These are phyloP conservation scores for Phytopythium boreale DNA, from an alignment of 352 stramenopile species.

Conservation along the genomic window DNA sequence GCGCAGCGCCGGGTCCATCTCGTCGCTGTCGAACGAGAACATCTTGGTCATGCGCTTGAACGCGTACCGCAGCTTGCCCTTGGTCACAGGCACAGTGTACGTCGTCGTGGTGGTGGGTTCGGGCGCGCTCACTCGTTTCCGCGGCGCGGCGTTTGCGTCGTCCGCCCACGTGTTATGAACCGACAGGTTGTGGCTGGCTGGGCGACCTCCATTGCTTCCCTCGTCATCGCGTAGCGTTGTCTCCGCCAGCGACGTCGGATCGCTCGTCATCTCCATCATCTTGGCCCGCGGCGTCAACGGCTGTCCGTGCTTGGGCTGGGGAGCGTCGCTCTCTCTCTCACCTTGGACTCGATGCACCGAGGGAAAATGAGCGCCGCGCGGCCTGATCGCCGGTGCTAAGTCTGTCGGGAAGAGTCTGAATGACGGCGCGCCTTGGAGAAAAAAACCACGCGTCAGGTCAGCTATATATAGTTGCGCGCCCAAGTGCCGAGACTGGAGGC, in stretches of 20 bases:
- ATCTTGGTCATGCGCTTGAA: constrained; percentile 42
- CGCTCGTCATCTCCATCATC: constrained; percentile 45
- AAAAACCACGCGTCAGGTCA: neutral
- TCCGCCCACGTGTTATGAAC: constrained; percentile 3
- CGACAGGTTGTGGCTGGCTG: neutral
- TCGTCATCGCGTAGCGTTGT: neutral
- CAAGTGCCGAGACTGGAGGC: neutral
- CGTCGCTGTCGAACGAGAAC: constrained; percentile 35
- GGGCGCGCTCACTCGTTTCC: neutral
- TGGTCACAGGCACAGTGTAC: constrained; percentile 2
- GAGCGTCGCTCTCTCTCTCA: neutral
- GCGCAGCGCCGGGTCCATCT: constrained; percentile 32
- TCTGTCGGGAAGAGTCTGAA: too few species aligned
- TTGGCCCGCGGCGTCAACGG: constrained; percentile 3
- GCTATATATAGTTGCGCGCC: neutral
- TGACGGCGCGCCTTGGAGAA: neutral
- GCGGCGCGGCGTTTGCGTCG: neutral
- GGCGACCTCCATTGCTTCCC: neutral
- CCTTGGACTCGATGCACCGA: neutral
- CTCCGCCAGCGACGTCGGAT: constrained; percentile 12
- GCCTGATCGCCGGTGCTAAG: neutral
- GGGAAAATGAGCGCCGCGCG: constrained; percentile 1
- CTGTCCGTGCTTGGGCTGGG: neutral
- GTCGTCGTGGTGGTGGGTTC: constrained; percentile 13
- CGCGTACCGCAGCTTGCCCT: constrained; percentile 1